Evolutionary conservation across 1,284 basidiomycete genomes (phyloP), one percentile per base, ranked within the genome.

Genomic region (Coniferiporia sulphurascens): DNA sequence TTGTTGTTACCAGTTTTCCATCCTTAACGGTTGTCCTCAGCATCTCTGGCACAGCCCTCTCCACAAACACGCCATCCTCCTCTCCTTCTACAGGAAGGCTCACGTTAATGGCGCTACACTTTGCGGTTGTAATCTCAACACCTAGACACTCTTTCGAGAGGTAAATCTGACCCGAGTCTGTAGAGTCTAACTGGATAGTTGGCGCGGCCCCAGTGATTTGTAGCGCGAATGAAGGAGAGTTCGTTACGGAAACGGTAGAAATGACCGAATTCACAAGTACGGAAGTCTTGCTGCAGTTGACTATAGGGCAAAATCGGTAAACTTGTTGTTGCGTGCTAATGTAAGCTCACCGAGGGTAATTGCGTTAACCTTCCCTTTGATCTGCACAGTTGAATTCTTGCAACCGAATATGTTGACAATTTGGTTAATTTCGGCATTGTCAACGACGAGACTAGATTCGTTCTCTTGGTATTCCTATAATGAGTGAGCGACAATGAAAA

Each of bases 341-440:
- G 52, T 48, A 21, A 57, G 77, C 86, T 68, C 69, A 95, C 93
- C 83, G 65, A 99, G 76, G 15, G 89, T 93, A 38, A 99, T 86
- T 3, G 95, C 95, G 69, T 99, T 99, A 67, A 95, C 85, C 76
- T 99, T 99, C 70, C 96, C 96, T 70, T 89, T 89, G 71, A 99
- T 79, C 60, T 91, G 75, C 55, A 99, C 78, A 0, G 90, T 91
- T n/a, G 85, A 83, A 68, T 89, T 90, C 77, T 95, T 97, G 81
- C 95, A 98, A 22, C 85, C 87, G 72, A 88, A 99, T 52, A 99
- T 77, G 73, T 93, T 96, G 60, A 99, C 85, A 1, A 85, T 87
- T 63, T 99, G 95, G 68, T 78, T 89, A 63, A 96, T 77, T 69
- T 91, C 88, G 12, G 82, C 87, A 21, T 94, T 78, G 9, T 92